Conservation (phyloP, 1,284 basidiomycete genomes). For the Cystobasidiaceae sp. region DNA sequence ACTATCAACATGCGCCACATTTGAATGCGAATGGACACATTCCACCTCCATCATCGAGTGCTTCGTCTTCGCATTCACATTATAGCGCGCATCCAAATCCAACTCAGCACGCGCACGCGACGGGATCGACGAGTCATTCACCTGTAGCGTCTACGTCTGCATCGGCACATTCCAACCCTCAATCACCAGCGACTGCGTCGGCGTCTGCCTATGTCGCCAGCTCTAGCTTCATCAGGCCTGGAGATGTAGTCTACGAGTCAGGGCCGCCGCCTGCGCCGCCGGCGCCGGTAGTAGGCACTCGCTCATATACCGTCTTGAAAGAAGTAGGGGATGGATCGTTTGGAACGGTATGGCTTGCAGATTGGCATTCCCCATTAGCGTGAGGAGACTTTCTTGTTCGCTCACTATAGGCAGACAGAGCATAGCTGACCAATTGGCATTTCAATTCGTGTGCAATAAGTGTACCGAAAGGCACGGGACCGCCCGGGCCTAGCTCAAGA, state of each 20-base stretch:
- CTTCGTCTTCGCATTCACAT: too few species aligned
- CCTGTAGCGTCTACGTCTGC: not conserved
- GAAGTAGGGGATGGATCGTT: conserved; percentile 93
- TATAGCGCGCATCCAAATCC: too few species aligned
- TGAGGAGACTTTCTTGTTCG: conserved; percentile 74
- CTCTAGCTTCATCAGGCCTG: conserved; percentile 12
- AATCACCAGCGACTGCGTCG: not conserved
- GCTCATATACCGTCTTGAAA: conserved; percentile 61
- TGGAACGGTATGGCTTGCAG: conserved; percentile 95
- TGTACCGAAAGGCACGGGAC: conserved; percentile 55
- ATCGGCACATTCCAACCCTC: not conserved
- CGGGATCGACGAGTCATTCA: too few species aligned
- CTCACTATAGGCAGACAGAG: conserved; percentile 42
- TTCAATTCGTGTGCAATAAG: not conserved
- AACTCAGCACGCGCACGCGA: too few species aligned
- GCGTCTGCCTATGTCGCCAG: not conserved
- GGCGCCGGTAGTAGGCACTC: conserved; percentile 38
- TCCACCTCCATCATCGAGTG: too few species aligned
- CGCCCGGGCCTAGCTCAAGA: conserved; percentile 63
- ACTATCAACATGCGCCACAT: too few species aligned
- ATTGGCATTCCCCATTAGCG: conserved; percentile 95
- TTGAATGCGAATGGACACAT: too few species aligned
- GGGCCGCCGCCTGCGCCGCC: conserved; percentile 23
- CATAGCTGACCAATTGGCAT: too few species aligned
- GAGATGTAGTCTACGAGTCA: conserved; percentile 23